Base-by-base conservation (phyloP, 2,329 filamentous ascomycete genomes). In the Colletotrichum sp. region DNA sequence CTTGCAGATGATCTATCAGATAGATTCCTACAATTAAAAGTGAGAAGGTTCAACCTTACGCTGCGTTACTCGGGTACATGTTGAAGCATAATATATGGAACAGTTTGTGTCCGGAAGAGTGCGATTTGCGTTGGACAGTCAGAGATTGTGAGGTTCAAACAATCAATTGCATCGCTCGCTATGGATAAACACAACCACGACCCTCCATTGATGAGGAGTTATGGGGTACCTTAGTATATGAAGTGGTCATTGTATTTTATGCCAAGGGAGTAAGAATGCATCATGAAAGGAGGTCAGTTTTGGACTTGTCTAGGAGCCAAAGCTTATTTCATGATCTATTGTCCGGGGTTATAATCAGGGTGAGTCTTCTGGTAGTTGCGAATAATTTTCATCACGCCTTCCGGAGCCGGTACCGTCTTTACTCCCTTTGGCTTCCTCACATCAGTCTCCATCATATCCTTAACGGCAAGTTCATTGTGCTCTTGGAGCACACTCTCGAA, bases 341-440 rank as follows among this genome's bases (percentile, higher is more conserved):
- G 69, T 15, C 69, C 61, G 10, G 69, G 69, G 3, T 60, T 66
- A 9, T 71, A 71, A 32, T 71, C 61, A 25, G 69, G 69, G 5
- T 71, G 69, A 3, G 69, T 66, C n/a, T 66, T 71, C 22, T 71
- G 69, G 18, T 71, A 71, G 61, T 71, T 71, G 2, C 22, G 32
- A 16, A 71, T 71, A 8, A 71, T 71, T 18, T 66, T 60, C 61
- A 71, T 71, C 6, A 66, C 69, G 7, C 61, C 61, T 9, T 71
- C 69, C 15, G 69, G 61, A n/a, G 69, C 61, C 6, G 69, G 48
- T 10, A 71, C 69, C 9, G n/a, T 32, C 6, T 71, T 71, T 9
- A 34, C 69, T 8, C 52, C 69, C 3, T 60, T 48, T 3, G 69
- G 69, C 61, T 71, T 71, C 7, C 69, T 28, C 16, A 71, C 39